These are phyloP conservation scores for Ploettnerulaceae sp. DNA, from an alignment of 2,329 filamentous ascomycete genomes.

Conservation along the genomic window DNA sequence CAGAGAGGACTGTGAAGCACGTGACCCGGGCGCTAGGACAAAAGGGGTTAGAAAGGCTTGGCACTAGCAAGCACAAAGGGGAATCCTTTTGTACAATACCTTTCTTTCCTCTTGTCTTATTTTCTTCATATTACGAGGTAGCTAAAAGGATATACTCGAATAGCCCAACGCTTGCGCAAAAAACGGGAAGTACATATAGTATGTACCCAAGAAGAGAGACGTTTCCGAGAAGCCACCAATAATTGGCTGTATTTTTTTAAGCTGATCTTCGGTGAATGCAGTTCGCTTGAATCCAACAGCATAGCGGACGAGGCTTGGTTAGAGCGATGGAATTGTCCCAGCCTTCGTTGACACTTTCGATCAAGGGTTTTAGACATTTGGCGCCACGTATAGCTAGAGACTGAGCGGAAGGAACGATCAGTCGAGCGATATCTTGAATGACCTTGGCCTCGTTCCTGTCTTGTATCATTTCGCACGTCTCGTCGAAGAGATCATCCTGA, in stretches of 20 bases:
- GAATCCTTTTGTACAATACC: too few species aligned
- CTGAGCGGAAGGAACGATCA: slow-evolving; percentile 31
- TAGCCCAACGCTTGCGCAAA: too few species aligned
- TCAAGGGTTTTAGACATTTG: slow-evolving; percentile 32
- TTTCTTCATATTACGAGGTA: too few species aligned
- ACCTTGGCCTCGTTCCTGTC: slow-evolving; percentile 36
- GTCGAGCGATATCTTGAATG: slow-evolving; percentile 31
- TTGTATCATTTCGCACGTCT: slow-evolving; percentile 32
- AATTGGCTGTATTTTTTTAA: slow-evolving; percentile 38
- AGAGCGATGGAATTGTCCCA: slow-evolving; percentile 40
- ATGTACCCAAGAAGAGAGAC: slow-evolving; percentile 37
- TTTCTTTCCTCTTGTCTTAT: too few species aligned
- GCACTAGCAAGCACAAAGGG: too few species aligned
- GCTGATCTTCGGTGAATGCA: slow-evolving; percentile 39
- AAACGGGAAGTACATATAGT: slow-evolving; percentile 46
- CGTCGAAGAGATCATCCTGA: slow-evolving; percentile 35
- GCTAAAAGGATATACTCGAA: too few species aligned
- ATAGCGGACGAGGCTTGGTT: slow-evolving; percentile 37
- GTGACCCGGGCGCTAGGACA: too few species aligned
- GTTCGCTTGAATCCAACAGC: slow-evolving; percentile 37
- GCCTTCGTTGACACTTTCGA: slow-evolving; percentile 39
- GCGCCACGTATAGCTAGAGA: not conserved
- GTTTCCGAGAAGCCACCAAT: slow-evolving; percentile 33
- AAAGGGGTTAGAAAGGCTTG: too few species aligned
- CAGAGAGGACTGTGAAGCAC: too few species aligned